Evolutionary conservation across 1,284 basidiomycete species (phyloP), one percentile per base, ranked within the genome.

Genomic region (Pseudozyma sp.): DNA sequence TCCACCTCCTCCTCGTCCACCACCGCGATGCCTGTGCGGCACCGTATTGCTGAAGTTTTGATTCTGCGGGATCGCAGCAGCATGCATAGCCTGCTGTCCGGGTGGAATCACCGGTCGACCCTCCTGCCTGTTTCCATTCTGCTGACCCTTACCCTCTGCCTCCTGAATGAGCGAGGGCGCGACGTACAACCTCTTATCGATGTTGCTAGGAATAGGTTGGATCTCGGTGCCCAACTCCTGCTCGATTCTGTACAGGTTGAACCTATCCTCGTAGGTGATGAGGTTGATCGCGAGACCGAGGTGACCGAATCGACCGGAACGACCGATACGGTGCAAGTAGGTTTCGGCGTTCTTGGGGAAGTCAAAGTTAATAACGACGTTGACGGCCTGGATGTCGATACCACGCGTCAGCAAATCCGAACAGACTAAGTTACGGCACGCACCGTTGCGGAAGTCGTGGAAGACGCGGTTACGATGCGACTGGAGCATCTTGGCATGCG

Each of bases 341-440:
- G 95, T 97, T 87, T 99, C 96, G 62, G 93, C 93, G 84, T 96
- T 97, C 89, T 97, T 97, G 70, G 96, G 96, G 87, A 99, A 97
- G 86, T 97, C 95, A 85, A 99, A 99, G 88, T 98, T 98, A 89
- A 99, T 98, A 83, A 99, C 96, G 82, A 98, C 96, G 86, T 99
- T 99, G 74, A 99, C 96, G 49, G 96, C 96, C 87, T 98, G 95
- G 85, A 99, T 98, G 87, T 98, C 97, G 86, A 99, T 99, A 88
- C 96, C 96, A 82, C 97, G 93, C 10, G 96, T 99, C 81, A 99
- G 90, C 70, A 99, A 90, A 87, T 99, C 88, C 31, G 89, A 90
- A 88, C 97, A 99, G 83, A 99, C 96, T 76, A 99, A 90, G 87
- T 98, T 99, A 79, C 96, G 92, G 88, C 95, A 98, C 60, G 95